These are phyloP conservation scores for Salix udensis DNA, from an alignment of 345 rosid species.

Conservation along the genomic window DNA sequence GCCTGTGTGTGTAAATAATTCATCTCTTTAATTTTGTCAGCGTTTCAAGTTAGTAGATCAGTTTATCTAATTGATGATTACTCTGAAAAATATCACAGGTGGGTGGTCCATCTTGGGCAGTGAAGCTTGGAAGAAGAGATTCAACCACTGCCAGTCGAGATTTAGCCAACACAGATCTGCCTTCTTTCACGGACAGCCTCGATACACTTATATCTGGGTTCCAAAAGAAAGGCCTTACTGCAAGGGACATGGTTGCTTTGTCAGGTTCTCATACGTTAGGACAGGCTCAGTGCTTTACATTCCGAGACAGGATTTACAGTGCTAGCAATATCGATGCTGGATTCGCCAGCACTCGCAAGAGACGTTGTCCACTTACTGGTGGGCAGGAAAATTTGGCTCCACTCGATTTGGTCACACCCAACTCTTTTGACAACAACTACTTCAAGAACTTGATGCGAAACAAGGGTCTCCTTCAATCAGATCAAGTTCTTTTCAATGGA, in stretches of 20 bases:
- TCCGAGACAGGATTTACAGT: not conserved
- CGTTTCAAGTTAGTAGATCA: not conserved
- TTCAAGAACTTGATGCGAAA: not conserved
- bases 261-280: conserved; percentile 8
- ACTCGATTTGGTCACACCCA: not conserved
- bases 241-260: conserved; percentile 32
- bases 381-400: not conserved
- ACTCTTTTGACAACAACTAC: not conserved
- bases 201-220: conserved; percentile 17
- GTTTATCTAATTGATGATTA: too few species aligned
- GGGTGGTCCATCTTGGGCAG: not conserved
- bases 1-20: not conserved
- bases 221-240: conserved; percentile 26
- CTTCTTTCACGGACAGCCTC: conserved; percentile 14
- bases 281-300: conserved; percentile 5
- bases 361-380: not conserved
- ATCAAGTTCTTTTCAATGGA: not conserved
- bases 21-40: not conserved
- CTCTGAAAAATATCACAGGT: not conserved
- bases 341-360: not conserved
- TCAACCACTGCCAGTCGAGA: not conserved
- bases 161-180: conserved; percentile 23
- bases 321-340: not conserved
- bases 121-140: not conserved
- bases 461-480: conserved; percentile 1